These are phyloP conservation scores for Kluyveromyces nonfermentans DNA, from an alignment of 805 yeast species.

Conservation along the genomic window DNA sequence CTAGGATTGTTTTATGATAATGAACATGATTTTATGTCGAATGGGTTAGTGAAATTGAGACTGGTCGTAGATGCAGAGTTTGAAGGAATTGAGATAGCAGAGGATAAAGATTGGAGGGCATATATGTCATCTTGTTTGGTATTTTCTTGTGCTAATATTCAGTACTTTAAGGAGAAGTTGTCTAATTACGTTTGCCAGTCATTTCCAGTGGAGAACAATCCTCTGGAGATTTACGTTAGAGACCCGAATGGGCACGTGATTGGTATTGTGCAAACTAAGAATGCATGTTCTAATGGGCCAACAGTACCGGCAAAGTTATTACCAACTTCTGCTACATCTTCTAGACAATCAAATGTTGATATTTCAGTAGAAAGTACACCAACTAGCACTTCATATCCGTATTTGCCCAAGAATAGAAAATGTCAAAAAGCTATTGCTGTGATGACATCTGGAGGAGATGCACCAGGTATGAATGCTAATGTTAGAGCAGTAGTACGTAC, in stretches of 20 bases:
- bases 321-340: slow-evolving; percentile 12
- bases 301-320: slow-evolving; percentile 9
- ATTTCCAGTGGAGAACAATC: slow-evolving; percentile 63
- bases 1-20: slow-evolving; percentile 11
- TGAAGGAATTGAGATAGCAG: background rate
- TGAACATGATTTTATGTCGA: background rate
- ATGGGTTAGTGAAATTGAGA: background rate
- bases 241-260: slow-evolving; percentile 81
- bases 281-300: slow-evolving; percentile 44
- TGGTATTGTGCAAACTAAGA: slow-evolving; percentile 62
- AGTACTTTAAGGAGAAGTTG: slow-evolving; percentile 21
- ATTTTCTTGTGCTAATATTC: slow-evolving; percentile 26
- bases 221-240: slow-evolving; percentile 62
- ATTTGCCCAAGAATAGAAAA: slow-evolving; percentile 26
- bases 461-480: slow-evolving; percentile 74
- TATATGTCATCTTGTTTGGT: slow-evolving; percentile 33
- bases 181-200: slow-evolving; percentile 37
- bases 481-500: slow-evolving; percentile 67
- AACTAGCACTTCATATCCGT: slow-evolving; percentile 11
- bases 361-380: slow-evolving; percentile 13
- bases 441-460: slow-evolving; percentile 78
- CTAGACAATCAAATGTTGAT: slow-evolving; percentile 19
- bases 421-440: slow-evolving; percentile 54
- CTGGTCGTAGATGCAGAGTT: slow-evolving; percentile 6
- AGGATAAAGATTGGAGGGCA: slow-evolving; percentile 40